Evolutionary conservation across 768 basidiomycete genomes (phyloP).

Genomic region (Phlebiopsis gigantea): DNA sequence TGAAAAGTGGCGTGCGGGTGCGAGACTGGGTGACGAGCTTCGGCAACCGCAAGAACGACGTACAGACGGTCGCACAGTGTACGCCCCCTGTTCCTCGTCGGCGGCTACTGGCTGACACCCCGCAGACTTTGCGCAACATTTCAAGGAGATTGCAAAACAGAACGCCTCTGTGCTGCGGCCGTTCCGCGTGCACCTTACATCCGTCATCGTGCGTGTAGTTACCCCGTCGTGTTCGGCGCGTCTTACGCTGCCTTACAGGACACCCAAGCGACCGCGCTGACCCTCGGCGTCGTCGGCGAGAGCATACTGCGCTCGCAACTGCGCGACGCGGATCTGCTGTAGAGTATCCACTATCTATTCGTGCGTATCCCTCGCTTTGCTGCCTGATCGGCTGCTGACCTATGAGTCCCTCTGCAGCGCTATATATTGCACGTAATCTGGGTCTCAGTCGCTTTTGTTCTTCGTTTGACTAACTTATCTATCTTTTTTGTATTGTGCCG

Average conservation of each 20-base stretch:
- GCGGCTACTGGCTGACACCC: neutral
- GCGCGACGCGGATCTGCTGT: slow-evolving; percentile 53
- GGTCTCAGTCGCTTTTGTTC: too few species aligned
- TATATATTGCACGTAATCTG: too few species aligned
- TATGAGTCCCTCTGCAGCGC: too few species aligned
- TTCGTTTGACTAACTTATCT: too few species aligned
- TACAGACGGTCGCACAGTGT: slow-evolving; percentile 68
- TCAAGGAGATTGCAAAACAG: slow-evolving; percentile 64
- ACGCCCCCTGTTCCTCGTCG: slow-evolving; percentile 17
- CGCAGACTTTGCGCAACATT: slow-evolving; percentile 75
- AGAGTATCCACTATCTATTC: neutral
- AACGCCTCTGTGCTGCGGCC: slow-evolving; percentile 60
- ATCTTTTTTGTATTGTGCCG: too few species aligned
- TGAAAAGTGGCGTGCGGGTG: slow-evolving; percentile 61
- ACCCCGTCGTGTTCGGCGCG: slow-evolving; percentile 10
- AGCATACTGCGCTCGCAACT: slow-evolving; percentile 69
- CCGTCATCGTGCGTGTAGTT: slow-evolving; percentile 58
- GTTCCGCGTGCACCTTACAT: slow-evolving; percentile 71
- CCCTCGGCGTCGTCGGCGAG: slow-evolving; percentile 67
- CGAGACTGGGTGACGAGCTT: slow-evolving; percentile 69
- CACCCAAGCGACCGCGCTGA: slow-evolving; percentile 67
- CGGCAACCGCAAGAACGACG: slow-evolving; percentile 68
- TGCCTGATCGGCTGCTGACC: too few species aligned
- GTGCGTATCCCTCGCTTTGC: neutral
- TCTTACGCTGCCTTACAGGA: slow-evolving; percentile 41